phyloP scores from a whole-genome alignment of 345 rosid species.

The Citrus maxima region DNA sequence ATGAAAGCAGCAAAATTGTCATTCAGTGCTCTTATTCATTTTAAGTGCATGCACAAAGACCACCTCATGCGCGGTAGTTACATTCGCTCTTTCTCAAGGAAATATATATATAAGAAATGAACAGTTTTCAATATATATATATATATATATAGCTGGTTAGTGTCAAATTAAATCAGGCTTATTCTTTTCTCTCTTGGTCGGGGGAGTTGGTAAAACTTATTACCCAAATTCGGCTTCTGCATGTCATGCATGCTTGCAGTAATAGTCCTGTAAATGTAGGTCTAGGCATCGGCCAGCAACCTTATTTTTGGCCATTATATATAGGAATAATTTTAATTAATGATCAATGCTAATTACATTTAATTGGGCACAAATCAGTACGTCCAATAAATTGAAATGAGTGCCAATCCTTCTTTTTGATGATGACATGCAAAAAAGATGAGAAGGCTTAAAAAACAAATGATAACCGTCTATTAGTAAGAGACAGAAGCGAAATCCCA shows the following conservation, averaged over 20 bases:
- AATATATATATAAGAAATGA: too few species aligned
- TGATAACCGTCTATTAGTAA: neutral
- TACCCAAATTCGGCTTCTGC: neutral
- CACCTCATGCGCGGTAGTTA: neutral
- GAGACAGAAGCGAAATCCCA: neutral
- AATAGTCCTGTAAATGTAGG: neutral
- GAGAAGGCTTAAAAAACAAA: neutral
- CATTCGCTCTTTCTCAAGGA: neutral
- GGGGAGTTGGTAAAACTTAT: neutral
- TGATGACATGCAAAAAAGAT: neutral
- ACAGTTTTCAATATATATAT: too few species aligned
- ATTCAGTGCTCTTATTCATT: neutral
- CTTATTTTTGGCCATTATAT: neutral
- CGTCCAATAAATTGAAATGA: neutral
- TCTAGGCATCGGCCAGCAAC: neutral
- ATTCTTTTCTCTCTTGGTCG: neutral
- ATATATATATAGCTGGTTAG: neutral
- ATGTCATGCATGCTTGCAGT: neutral
- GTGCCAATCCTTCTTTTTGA: neutral
- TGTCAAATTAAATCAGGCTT: constrained; percentile 1
- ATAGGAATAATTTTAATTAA: too few species aligned
- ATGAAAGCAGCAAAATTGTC: neutral
- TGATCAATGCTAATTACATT: neutral
- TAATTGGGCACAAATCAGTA: too few species aligned
- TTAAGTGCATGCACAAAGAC: constrained; percentile 2